Percentiles rank a stretch among this genome's conserved stretches.
phyloP scores from a whole-genome alignment of 129 eudicot species.

The Centaurea solstitialis region DNA sequence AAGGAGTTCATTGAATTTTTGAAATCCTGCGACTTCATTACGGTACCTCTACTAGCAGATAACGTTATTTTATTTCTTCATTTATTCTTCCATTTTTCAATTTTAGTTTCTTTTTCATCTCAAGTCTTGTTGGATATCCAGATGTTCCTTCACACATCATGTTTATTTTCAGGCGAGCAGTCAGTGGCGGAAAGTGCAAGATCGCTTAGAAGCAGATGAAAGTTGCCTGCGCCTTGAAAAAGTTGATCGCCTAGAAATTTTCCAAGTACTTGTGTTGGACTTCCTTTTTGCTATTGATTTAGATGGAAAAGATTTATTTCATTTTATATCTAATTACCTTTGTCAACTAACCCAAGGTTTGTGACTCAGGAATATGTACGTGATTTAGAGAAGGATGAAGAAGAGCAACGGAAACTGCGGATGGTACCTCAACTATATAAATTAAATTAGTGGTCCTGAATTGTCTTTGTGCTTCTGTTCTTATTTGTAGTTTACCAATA shows the following conservation, averaged over 20 bases:
- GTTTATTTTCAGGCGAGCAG: slow-evolving; percentile 71
- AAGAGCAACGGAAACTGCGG: slow-evolving; percentile 79
- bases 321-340: neutral
- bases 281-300: neutral
- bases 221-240: slow-evolving; percentile 90
- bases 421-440: slow-evolving; percentile 40
- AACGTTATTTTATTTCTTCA: neutral
- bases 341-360: slow-evolving; percentile 15
- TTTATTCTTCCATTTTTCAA: neutral
- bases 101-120: neutral
- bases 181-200: slow-evolving; percentile 99
- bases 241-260: slow-evolving; percentile 83
- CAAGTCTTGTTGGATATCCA: neutral
- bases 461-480: neutral
- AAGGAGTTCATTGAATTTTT: slow-evolving; percentile 75
- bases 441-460: neutral
- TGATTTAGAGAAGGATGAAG: slow-evolving; percentile 88
- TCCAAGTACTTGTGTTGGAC: slow-evolving; percentile 53
- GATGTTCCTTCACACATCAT: slow-evolving; percentile 5
- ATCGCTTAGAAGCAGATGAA: slow-evolving; percentile 91
- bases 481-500: slow-evolving; percentile 17
- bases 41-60: slow-evolving; percentile 36
- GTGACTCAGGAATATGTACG: slow-evolving; percentile 77
- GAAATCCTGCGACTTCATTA: slow-evolving; percentile 85
- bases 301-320: neutral